Conservation (phyloP, 805 yeast genomes). For the Candida endomychidarum region DNA sequence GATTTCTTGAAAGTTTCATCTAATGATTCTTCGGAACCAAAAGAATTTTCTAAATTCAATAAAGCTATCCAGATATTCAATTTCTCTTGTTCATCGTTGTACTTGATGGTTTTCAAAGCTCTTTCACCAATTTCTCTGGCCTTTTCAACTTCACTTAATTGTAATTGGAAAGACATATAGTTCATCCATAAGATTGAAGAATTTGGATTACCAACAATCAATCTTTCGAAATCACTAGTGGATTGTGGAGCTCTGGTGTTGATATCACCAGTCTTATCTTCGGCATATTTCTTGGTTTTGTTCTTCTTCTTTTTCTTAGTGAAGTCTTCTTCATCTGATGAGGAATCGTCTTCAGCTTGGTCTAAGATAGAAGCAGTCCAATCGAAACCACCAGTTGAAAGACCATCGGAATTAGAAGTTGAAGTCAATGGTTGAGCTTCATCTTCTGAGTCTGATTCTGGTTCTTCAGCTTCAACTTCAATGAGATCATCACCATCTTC, state of each 20-base stretch:
- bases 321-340: constrained; percentile 49
- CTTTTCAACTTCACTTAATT: constrained; percentile 88
- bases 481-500: constrained; percentile 26
- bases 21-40: constrained; percentile 81
- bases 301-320: constrained; percentile 48
- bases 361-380: constrained; percentile 93
- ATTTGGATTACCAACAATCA: constrained; percentile 88
- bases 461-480: constrained; percentile 16
- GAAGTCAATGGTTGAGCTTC: constrained; percentile 17
- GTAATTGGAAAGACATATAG: constrained; percentile 96
- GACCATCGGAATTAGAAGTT: constrained; percentile 44
- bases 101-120: constrained; percentile 85
- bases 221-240: constrained; percentile 85
- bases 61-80: constrained; percentile 95
- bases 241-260: constrained; percentile 89
- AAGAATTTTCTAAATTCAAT: constrained; percentile 88
- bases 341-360: constrained; percentile 64
- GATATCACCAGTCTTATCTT: constrained; percentile 84
- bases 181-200: constrained; percentile 96
- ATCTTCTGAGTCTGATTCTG: constrained; percentile 27
- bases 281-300: constrained; percentile 51
- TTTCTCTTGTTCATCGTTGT: constrained; percentile 90
- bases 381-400: constrained; percentile 86
- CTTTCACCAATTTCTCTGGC: constrained; percentile 93
- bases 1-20: constrained; percentile 81